A percentile compares a stretch with the other conserved stretches of the same genome.
Evolutionary conservation across 495 filamentous ascomycete species (phyloP).

Genomic region (Hyphodiscus hymeniophilus): DNA sequence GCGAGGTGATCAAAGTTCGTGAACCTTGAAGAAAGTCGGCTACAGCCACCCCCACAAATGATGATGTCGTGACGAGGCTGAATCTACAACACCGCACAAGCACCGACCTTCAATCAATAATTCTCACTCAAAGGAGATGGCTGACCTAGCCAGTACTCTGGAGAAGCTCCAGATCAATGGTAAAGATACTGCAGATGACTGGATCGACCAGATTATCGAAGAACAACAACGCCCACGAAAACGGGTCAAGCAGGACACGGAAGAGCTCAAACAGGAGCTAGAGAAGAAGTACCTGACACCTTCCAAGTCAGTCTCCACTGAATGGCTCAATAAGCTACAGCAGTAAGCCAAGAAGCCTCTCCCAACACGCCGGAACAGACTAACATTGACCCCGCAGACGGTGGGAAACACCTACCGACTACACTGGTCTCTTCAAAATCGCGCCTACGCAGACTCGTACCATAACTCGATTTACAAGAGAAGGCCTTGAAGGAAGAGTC

Average conservation of each 20-base stretch:
- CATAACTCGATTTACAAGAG: constrained; percentile 82
- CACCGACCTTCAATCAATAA: background rate
- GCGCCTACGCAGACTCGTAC: constrained; percentile 89
- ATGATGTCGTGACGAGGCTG: background rate
- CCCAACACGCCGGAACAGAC: background rate
- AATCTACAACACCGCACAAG: too few relatives aligned
- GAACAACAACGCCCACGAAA: constrained; percentile 45
- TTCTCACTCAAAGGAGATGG: constrained; percentile 10
- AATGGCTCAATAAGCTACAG: constrained; percentile 85
- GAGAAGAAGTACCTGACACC: constrained; percentile 74
- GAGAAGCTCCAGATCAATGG: constrained; percentile 14
- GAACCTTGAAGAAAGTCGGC: too few relatives aligned
- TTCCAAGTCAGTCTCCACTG: constrained; percentile 61
- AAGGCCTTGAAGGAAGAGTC: constrained; percentile 87
- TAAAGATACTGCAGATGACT: constrained; percentile 17
- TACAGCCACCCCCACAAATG: too few relatives aligned
- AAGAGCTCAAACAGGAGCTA: constrained; percentile 56
- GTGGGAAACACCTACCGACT: constrained; percentile 75
- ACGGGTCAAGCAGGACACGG: constrained; percentile 42
- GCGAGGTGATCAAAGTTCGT: too few relatives aligned
- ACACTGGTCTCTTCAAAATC: constrained; percentile 71
- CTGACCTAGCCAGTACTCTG: constrained; percentile 24
- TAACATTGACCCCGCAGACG: constrained; percentile 34
- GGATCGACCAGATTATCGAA: constrained; percentile 53
- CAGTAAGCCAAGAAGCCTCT: constrained; percentile 38